Conservation (phyloP, 2,329 filamentous ascomycete genomes). For the Fusarium gaditjirri region DNA sequence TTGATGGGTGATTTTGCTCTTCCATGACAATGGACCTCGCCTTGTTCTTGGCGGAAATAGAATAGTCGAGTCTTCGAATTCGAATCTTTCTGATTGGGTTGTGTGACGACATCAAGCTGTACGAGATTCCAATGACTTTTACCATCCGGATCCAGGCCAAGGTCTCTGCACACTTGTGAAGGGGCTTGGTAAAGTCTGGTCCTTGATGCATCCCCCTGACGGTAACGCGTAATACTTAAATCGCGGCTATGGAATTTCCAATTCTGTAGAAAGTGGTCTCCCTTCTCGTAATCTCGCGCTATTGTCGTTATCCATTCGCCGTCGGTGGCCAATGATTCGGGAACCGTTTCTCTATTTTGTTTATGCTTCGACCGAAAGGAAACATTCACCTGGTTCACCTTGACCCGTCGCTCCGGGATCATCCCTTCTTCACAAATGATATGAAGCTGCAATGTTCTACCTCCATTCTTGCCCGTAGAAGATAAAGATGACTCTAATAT, state of each 20-base stretch:
- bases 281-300: background rate
- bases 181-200: background rate
- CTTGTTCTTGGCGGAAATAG: background rate
- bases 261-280: background rate
- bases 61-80: background rate
- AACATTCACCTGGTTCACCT: background rate
- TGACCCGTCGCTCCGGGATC: background rate
- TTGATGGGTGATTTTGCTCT: too few relatives aligned
- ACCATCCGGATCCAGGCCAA: background rate
- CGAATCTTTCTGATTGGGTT: background rate
- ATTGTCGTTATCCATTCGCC: background rate
- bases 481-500: background rate
- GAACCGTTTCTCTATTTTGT: background rate
- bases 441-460: background rate
- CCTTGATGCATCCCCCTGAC: rapidly evolving
- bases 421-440: background rate
- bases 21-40: background rate
- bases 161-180: background rate
- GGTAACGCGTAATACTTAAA: background rate
- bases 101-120: background rate
- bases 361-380: background rate
- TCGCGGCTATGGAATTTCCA: background rate
- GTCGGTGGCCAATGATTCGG: background rate
- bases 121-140: background rate
- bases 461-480: background rate